These are phyloP conservation scores for Penicillium rolfsii DNA, from an alignment of 2,329 filamentous ascomycete genomes.

Conservation along the genomic window DNA sequence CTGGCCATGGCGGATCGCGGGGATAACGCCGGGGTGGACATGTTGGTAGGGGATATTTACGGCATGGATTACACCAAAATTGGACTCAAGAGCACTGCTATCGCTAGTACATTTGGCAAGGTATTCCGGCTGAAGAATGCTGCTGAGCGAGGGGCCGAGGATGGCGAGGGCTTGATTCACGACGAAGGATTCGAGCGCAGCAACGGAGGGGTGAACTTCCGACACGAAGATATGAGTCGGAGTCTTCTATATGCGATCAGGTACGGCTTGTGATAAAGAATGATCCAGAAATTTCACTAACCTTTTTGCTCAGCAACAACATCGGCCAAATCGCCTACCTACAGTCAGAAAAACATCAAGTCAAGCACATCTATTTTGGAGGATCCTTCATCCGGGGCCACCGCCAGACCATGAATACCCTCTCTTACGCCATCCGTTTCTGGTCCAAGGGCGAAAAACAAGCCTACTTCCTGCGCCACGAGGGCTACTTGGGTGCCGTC, in stretches of 20 bases:
- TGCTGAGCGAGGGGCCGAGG: slow-evolving; percentile 77
- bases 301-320: slow-evolving; percentile 70
- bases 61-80: slow-evolving; percentile 96
- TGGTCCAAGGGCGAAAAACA: slow-evolving; percentile 94
- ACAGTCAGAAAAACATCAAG: slow-evolving; percentile 91
- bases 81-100: slow-evolving; percentile 90
- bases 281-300: slow-evolving; percentile 29
- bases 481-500: slow-evolving; percentile 92
- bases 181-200: slow-evolving; percentile 45
- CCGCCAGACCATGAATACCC: slow-evolving; percentile 94
- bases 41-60: slow-evolving; percentile 98
- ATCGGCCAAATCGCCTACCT: slow-evolving; percentile 97
- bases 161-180: slow-evolving; percentile 63
- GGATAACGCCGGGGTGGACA: slow-evolving; percentile 91
- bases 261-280: slow-evolving; percentile 38
- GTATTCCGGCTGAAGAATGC: slow-evolving; percentile 91
- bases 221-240: slow-evolving; percentile 80
- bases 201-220: slow-evolving; percentile 60
- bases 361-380: slow-evolving; percentile 95
- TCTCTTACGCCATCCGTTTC: slow-evolving; percentile 96
- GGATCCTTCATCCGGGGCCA: slow-evolving; percentile 96
- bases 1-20: slow-evolving; percentile 85
- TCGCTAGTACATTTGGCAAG: slow-evolving; percentile 95
- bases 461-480: slow-evolving; percentile 92
- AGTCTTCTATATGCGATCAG: slow-evolving; percentile 90